A percentile compares a stretch with the other conserved stretches of the same genome.
These are phyloP conservation scores for Salix exigua DNA, from an alignment of 345 rosid species.

Conservation along the genomic window DNA sequence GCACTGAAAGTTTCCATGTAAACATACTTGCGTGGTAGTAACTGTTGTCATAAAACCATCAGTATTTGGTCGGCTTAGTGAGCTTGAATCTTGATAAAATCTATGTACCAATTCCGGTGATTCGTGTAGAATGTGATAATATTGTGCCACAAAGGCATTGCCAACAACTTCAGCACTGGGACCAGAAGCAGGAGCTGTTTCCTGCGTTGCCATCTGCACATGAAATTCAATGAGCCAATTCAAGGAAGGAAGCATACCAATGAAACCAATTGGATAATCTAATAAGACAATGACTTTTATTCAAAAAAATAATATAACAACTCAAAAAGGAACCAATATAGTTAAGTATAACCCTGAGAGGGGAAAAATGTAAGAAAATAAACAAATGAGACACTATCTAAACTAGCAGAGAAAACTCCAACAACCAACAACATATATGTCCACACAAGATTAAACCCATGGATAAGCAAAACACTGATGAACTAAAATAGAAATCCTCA, in stretches of 20 bases:
- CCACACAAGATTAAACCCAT: not conserved
- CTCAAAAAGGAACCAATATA: not conserved
- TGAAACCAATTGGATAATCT: not conserved
- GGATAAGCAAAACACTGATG: not conserved
- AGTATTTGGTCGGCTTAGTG: conserved; percentile 43
- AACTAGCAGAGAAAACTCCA: not conserved
- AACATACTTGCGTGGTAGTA: conserved; percentile 51
- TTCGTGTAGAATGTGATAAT: conserved; percentile 43
- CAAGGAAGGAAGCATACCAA: not conserved
- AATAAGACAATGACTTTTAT: not conserved
- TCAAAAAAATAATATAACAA: not conserved
- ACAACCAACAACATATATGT: not conserved
- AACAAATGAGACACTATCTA: not conserved
- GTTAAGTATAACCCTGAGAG: no score
- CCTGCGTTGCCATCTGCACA: conserved; percentile 57
- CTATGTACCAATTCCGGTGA: conserved; percentile 40
- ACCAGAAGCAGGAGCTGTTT: conserved; percentile 39
- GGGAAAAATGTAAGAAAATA: not conserved
- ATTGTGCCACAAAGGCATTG: conserved; percentile 54
- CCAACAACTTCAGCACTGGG: conserved; percentile 44
- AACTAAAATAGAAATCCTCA: not conserved
- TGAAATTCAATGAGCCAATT: not conserved
- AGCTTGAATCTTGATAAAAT: conserved; percentile 60
- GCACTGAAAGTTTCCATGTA: not conserved
- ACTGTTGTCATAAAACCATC: conserved; percentile 48